Percentiles rank a stretch among this genome's conserved stretches.
Evolutionary conservation across 2,329 filamentous ascomycete genomes (phyloP).

Genomic region (Ramularia endophylla): DNA sequence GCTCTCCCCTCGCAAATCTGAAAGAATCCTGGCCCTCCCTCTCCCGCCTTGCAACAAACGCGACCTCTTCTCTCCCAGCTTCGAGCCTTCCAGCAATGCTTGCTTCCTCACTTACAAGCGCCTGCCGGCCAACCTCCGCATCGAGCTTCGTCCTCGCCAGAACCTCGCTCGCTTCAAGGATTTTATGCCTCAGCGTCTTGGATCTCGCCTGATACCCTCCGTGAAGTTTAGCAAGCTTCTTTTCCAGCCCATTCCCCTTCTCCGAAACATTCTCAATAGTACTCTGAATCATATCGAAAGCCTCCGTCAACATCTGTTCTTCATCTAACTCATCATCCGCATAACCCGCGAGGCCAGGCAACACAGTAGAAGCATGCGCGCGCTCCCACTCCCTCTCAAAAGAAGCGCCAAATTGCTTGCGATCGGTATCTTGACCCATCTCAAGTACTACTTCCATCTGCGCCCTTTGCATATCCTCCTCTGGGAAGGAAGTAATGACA

Average conservation of each 20-base stretch:
- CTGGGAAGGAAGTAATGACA: slow-evolving; percentile 59
- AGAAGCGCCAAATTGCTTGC: slow-evolving; percentile 42
- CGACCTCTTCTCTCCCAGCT: slow-evolving; percentile 73
- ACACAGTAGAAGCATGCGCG: slow-evolving; percentile 42
- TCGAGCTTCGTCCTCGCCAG: slow-evolving; percentile 69
- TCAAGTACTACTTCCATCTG: slow-evolving; percentile 71
- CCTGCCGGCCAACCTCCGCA: slow-evolving; percentile 65
- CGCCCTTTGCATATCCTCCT: slow-evolving; percentile 67
- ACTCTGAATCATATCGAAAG: slow-evolving; percentile 71
- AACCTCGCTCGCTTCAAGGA: slow-evolving; percentile 61
- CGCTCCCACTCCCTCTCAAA: slow-evolving; percentile 41
- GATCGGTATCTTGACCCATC: slow-evolving; percentile 43
- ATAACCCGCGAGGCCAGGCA: slow-evolving; percentile 78
- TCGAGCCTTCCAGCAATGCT: slow-evolving; percentile 68
- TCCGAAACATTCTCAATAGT: slow-evolving; percentile 69
- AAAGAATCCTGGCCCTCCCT: slow-evolving; percentile 88
- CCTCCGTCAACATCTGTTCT: slow-evolving; percentile 57
- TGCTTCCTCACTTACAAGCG: slow-evolving; percentile 74
- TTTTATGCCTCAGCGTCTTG: slow-evolving; percentile 73
- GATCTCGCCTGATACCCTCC: slow-evolving; percentile 87
- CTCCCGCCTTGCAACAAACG: slow-evolving; percentile 72
- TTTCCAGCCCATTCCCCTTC: slow-evolving; percentile 80
- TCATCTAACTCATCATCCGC: slow-evolving; percentile 67
- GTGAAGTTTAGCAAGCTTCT: slow-evolving; percentile 81
- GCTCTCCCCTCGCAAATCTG: slow-evolving; percentile 67